Evolutionary conservation across 768 basidiomycete species (phyloP).

Genomic region (Panellus pusillus): DNA sequence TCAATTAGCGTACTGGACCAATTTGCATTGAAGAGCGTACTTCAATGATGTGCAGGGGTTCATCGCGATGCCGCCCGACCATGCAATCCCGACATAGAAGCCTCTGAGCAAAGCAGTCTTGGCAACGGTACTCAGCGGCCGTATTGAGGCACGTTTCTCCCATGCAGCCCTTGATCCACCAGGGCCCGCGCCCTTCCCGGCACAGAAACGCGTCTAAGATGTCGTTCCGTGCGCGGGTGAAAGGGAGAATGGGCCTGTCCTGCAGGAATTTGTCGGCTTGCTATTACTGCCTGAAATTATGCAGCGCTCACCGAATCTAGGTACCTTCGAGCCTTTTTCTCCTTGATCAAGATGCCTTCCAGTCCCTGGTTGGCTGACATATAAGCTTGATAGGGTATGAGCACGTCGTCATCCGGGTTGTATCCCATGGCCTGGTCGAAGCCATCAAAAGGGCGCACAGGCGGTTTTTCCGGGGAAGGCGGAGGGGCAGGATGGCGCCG

Average conservation of each 20-base stretch:
- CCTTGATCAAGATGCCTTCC: neutral
- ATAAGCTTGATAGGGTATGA: neutral
- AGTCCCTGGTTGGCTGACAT: neutral
- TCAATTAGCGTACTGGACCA: too few species aligned
- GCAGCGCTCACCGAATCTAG: conserved; percentile 1
- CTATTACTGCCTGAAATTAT: too few species aligned
- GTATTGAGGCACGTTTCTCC: neutral
- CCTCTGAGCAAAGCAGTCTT: conserved; percentile 14
- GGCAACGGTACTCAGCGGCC: conserved; percentile 6
- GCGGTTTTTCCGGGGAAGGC: conserved; percentile 2
- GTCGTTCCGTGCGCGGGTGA: neutral
- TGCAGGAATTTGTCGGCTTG: too few species aligned
- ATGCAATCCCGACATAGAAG: conserved; percentile 18
- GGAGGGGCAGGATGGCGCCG: neutral
- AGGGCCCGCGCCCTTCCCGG: conserved; percentile 20
- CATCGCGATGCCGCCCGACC: conserved; percentile 10
- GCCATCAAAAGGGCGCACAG: neutral
- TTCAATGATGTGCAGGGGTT: conserved; percentile 23
- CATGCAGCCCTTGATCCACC: conserved; percentile 11
- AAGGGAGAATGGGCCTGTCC: neutral
- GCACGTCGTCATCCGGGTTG: neutral
- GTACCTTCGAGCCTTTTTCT: neutral
- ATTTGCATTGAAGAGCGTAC: too few species aligned
- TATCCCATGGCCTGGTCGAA: conserved; percentile 4
- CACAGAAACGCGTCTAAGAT: conserved; percentile 18